Evolutionary conservation across 495 filamentous ascomycete species (phyloP).

Genomic region (Neurospora sp.): DNA sequence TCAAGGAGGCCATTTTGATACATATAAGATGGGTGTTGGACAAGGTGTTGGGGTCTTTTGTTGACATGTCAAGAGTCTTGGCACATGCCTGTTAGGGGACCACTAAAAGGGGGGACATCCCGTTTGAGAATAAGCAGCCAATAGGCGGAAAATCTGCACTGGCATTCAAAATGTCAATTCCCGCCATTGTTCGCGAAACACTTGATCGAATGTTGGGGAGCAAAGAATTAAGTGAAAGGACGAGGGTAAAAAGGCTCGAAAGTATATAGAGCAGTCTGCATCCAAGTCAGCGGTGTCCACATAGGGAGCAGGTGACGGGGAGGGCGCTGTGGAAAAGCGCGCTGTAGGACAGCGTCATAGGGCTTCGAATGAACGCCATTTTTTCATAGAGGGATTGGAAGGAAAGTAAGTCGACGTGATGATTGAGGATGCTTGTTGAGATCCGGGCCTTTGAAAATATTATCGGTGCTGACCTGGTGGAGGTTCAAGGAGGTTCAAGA

Average conservation of each 20-base stretch:
- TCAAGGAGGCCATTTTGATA: background rate
- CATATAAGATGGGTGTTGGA: background rate
- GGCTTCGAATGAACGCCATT: background rate
- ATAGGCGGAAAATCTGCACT: background rate
- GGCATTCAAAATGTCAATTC: background rate
- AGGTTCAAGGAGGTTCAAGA: no score
- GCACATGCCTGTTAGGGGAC: background rate
- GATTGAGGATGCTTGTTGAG: no score
- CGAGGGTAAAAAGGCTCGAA: background rate
- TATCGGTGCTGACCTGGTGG: no score
- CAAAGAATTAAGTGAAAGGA: background rate
- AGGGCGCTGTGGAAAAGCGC: background rate
- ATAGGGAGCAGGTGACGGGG: background rate
- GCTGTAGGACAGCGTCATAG: background rate
- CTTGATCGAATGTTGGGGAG: no score
- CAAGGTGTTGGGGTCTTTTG: background rate
- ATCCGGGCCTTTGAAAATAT: no score
- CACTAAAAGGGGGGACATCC: background rate
- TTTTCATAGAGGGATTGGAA: background rate
- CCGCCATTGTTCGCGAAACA: background rate
- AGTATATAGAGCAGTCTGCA: background rate
- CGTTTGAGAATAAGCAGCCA: background rate
- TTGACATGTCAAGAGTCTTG: background rate
- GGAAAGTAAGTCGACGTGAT: background rate
- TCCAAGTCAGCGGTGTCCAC: background rate